These are phyloP conservation scores for Immersiporthe knoxdaviesiana DNA, from an alignment of 2,329 filamentous ascomycete genomes.

Conservation along the genomic window DNA sequence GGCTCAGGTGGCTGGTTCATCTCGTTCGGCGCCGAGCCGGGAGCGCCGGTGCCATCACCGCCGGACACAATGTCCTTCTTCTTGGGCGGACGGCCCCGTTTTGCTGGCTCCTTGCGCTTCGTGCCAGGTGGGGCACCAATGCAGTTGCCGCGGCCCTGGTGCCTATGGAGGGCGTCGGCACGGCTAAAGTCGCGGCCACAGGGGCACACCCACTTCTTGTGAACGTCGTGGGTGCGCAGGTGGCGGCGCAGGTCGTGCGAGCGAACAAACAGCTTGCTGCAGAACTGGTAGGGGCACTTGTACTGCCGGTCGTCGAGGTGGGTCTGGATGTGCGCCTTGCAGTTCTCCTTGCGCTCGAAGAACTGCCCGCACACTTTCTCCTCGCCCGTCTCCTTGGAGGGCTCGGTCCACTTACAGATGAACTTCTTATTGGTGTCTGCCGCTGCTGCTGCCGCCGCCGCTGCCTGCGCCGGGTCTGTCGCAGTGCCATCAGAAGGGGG, in stretches of 20 bases:
- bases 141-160: constrained; percentile 95
- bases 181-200: constrained; percentile 95
- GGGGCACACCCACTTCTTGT: constrained; percentile 92
- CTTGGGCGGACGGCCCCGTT: constrained; percentile 68
- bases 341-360: constrained; percentile 98
- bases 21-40: constrained; percentile 14
- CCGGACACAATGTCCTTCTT: constrained; percentile 36
- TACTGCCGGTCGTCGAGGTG: constrained; percentile 96
- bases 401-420: constrained; percentile 28
- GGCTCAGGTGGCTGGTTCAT: constrained; percentile 27
- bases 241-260: constrained; percentile 97
- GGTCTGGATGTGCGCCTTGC: constrained; percentile 97
- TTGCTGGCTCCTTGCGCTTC: constrained; percentile 58
- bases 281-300: constrained; percentile 75
- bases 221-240: constrained; percentile 93
- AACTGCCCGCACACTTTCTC: constrained; percentile 76
- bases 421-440: constrained; percentile 27
- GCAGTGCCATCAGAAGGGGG: constrained; percentile 8
- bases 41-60: neutral
- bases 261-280: constrained; percentile 93
- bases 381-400: constrained; percentile 25
- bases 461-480: neutral
- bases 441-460: neutral
- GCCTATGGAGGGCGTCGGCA: constrained; percentile 91
- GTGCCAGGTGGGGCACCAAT: constrained; percentile 88